Percentiles rank a stretch among this genome's conserved stretches.
These are phyloP conservation scores for Buddleja alternifolia DNA, from an alignment of 257 asterid species.

Conservation along the genomic window DNA sequence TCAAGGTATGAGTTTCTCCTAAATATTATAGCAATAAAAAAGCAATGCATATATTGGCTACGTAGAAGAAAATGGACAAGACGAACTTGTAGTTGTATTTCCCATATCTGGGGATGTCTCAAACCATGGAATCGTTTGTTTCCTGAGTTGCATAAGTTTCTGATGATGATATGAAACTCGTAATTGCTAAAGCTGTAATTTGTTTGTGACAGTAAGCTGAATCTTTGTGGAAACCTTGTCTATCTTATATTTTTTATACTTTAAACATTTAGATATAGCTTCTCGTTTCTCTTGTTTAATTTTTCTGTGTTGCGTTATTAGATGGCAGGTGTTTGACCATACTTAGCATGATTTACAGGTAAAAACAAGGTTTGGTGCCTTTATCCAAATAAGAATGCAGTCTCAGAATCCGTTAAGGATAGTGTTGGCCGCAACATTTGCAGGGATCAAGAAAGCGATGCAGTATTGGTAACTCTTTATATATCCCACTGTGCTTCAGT, in stretches of 20 bases:
- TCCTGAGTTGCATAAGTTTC: neutral
- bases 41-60: neutral
- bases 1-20: neutral
- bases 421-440: constrained; percentile 40
- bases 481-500: constrained; percentile 21
- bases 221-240: neutral
- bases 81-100: neutral
- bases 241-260: neutral
- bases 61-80: neutral
- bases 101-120: neutral
- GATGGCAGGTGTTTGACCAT: constrained; percentile 17
- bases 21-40: neutral
- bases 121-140: too few species aligned
- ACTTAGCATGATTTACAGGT: constrained; percentile 59
- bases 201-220: too few species aligned
- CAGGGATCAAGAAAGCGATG: constrained; percentile 39
- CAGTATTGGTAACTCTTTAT: constrained; percentile 36
- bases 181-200: too few species aligned
- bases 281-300: neutral
- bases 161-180: neutral
- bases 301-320: neutral
- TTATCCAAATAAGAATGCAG: constrained; percentile 76
- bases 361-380: constrained; percentile 84
- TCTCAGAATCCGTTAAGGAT: constrained; percentile 66
- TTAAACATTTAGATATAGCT: constrained; percentile 1